Evolutionary conservation across 2,329 filamentous ascomycete genomes (phyloP).

Genomic region (Penicillium rolfsii): DNA sequence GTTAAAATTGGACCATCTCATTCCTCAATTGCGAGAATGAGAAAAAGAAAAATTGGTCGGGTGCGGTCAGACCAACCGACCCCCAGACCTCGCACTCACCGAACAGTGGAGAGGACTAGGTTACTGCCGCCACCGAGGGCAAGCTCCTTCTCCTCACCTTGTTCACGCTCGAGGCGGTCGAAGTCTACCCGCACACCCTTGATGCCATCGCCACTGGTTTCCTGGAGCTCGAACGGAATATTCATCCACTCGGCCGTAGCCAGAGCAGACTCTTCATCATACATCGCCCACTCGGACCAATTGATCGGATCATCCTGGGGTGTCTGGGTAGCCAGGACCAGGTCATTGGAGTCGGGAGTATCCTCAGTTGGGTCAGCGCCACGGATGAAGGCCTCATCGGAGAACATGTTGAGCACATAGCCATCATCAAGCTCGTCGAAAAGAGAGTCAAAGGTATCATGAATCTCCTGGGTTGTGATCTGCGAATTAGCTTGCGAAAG

Average conservation of each 20-base stretch:
- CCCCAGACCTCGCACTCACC: conserved; percentile 21
- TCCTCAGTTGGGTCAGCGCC: conserved; percentile 34
- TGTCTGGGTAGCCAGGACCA: conserved; percentile 40
- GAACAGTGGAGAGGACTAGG: conserved; percentile 33
- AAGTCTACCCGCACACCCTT: conserved; percentile 40
- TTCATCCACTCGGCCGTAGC: conserved; percentile 20
- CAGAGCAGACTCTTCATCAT: conserved; percentile 22
- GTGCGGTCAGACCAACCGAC: background rate
- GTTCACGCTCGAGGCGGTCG: conserved; percentile 42
- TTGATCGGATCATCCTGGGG: conserved; percentile 35
- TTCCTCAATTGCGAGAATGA: background rate
- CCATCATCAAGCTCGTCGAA: conserved; percentile 15
- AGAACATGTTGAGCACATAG: conserved; percentile 26
- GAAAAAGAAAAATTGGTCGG: background rate
- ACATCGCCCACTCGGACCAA: conserved; percentile 18
- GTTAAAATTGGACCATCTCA: conserved; percentile 16
- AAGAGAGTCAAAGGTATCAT: conserved; percentile 40
- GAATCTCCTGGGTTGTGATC: conserved; percentile 43
- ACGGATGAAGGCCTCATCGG: conserved; percentile 43
- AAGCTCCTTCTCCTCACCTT: conserved; percentile 33
- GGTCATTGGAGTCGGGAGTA: conserved; percentile 45
- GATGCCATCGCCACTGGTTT: conserved; percentile 27
- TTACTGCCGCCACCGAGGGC: conserved; percentile 30
- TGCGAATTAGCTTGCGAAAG: conserved; percentile 43
- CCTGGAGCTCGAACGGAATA: conserved; percentile 12